Conservation (phyloP, 371 early-diverging fungal species). For the Mucor mucedo region DNA sequence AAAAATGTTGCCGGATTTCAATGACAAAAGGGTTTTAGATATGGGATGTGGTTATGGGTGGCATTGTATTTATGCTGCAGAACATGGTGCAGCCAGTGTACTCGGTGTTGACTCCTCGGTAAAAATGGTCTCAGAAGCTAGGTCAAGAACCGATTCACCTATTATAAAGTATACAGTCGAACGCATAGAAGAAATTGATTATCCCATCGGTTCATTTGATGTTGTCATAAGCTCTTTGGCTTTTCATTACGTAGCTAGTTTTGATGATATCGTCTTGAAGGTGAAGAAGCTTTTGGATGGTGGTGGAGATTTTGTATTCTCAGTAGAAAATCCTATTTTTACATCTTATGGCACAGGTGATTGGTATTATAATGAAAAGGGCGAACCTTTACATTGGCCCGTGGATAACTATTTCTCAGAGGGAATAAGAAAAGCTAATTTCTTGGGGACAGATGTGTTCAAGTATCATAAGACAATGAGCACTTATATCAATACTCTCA, state of each 20-base stretch:
- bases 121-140: constrained; percentile 25
- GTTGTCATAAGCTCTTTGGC: constrained; percentile 27
- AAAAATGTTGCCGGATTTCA: constrained; percentile 22
- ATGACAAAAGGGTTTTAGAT: constrained; percentile 24
- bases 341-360: constrained; percentile 28
- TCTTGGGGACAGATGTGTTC: constrained; percentile 18
- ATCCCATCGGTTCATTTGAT: constrained; percentile 21
- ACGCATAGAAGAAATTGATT: constrained; percentile 18
- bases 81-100: constrained; percentile 20
- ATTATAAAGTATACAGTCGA: constrained; percentile 8
- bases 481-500: constrained; percentile 28
- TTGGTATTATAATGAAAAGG: constrained; percentile 21
- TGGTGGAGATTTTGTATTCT: constrained; percentile 28
- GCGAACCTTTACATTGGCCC: constrained; percentile 24
- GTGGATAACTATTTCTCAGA: constrained; percentile 27
- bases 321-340: constrained; percentile 32
- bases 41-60: constrained; percentile 33
- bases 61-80: constrained; percentile 28
- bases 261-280: constrained; percentile 16
- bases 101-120: constrained; percentile 26
- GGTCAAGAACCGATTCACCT: constrained; percentile 13
- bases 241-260: constrained; percentile 25
- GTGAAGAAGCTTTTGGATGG: constrained; percentile 3
- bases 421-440: constrained; percentile 13
- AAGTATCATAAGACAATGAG: constrained; percentile 32